Conservation (phyloP, 306 rosid species). For the Cucumis melo region DNA sequence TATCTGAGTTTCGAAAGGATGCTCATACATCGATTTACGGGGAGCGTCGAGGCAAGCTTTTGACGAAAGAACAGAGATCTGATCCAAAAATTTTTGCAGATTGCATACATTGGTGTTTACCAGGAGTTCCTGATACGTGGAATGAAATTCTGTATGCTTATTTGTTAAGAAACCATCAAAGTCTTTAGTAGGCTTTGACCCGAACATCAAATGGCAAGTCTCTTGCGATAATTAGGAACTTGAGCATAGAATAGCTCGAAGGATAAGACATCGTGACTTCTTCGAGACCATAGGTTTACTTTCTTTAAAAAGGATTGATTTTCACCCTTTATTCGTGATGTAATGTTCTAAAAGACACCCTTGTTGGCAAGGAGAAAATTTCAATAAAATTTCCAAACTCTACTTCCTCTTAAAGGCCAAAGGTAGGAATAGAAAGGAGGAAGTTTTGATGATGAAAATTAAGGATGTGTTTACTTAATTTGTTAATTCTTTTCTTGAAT, state of each 20-base stretch:
- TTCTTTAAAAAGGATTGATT: background rate
- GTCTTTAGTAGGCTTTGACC: conserved; percentile 13
- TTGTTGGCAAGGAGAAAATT: background rate
- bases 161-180: conserved; percentile 45
- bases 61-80: conserved; percentile 65
- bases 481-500: background rate
- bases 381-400: background rate
- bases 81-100: conserved; percentile 63
- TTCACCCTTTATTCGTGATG: background rate
- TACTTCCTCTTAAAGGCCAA: background rate
- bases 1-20: conserved; percentile 81
- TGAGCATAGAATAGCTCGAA: no score
- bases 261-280: background rate
- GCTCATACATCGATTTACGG: conserved; percentile 72
- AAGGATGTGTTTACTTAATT: background rate
- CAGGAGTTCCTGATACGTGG: conserved; percentile 95
- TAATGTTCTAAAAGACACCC: background rate
- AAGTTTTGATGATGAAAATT: background rate
- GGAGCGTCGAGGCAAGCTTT: conserved; percentile 68
- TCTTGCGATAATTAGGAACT: background rate
- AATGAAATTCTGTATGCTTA: conserved; percentile 64
- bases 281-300: background rate
- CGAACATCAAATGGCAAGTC: background rate
- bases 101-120: conserved; percentile 92
- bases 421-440: background rate